Evolutionary conservation across 495 filamentous ascomycete species (phyloP).

Genomic region (Aspergillus funiculosus): DNA sequence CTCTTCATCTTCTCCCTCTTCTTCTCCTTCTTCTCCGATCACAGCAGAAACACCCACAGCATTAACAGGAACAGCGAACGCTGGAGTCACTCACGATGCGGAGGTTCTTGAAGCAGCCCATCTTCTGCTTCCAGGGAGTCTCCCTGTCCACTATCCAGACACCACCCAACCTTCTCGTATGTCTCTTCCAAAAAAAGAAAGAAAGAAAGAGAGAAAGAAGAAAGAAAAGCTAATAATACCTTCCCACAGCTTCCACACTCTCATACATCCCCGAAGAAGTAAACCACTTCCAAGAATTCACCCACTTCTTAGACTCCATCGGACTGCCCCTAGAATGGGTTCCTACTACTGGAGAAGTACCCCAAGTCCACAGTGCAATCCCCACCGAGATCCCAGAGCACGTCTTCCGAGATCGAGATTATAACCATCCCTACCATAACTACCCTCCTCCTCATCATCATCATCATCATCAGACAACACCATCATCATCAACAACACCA

Average conservation of each 20-base stretch:
- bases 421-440: too few relatives aligned
- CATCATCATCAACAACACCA: conserved; percentile 19
- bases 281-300: conserved; percentile 40
- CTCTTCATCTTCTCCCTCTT: too few relatives aligned
- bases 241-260: conserved; percentile 26
- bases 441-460: too few relatives aligned
- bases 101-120: conserved; percentile 40
- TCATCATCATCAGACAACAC: not conserved
- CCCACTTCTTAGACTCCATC: conserved; percentile 39
- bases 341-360: conserved; percentile 25
- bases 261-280: conserved; percentile 35
- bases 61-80: conserved; percentile 14
- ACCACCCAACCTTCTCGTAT: conserved; percentile 18
- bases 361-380: conserved; percentile 25
- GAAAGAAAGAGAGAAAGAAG: not conserved
- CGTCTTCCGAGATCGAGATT: conserved; percentile 3
- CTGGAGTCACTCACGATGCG: conserved; percentile 28
- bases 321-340: conserved; percentile 38
- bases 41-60: too few relatives aligned
- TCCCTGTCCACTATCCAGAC: conserved; percentile 30
- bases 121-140: conserved; percentile 33
- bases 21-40: too few relatives aligned
- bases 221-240: not conserved
- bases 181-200: not conserved
- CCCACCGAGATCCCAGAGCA: conserved; percentile 24